Evolutionary conservation across 805 yeast genomes (phyloP), one percentile per base, ranked within the genome.

Genomic region (Candida silvatica): DNA sequence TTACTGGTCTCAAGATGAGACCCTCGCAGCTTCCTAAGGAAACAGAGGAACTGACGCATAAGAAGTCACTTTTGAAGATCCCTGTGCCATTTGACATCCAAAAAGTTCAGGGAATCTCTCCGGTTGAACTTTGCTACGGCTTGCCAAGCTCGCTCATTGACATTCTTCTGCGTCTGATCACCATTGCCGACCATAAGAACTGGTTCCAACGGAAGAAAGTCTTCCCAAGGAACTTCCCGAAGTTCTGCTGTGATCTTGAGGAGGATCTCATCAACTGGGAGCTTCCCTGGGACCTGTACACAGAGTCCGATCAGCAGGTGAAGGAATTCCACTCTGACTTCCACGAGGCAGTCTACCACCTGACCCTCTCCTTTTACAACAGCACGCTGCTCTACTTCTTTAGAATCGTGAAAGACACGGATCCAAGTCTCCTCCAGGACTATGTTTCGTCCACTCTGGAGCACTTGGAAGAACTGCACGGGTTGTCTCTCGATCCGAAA

Each of bases 181-280:
- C 59, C 18, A 52, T 73, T 29, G 59, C 79, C 2, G 74, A 74
- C 46, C 77, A 72, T 44, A 66, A 69, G 44, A 64, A 68, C 38
- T 64, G 67, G 40, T 73, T 73, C 45, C 34, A 52, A 11, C 37
- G 65, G 9, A 56, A 53, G 20, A 60, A 62, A 18, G 59, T 64
- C 23, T 62, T 58, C 29, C 78, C 79, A 0, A 53, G 78, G 28
- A 73, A 72, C 43, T 74, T 71, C 46, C 77, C 78, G 4, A 60
- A 62, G 35, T 56, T 71, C 3, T 72, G 78, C 43, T 71, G 77
- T 35, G 77, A 72, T 35, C 45, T 67, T 3, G 77, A 72, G 40
- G 77, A 72, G 37, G 65, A 61, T 25, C 48, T 74, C 16, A 38
- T 64, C 30, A 59, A 52, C 33, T 74, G 78, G 78, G 57, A 53